Conservation (phyloP, 352 stramenopile species). For the Phytopythium boreale region DNA sequence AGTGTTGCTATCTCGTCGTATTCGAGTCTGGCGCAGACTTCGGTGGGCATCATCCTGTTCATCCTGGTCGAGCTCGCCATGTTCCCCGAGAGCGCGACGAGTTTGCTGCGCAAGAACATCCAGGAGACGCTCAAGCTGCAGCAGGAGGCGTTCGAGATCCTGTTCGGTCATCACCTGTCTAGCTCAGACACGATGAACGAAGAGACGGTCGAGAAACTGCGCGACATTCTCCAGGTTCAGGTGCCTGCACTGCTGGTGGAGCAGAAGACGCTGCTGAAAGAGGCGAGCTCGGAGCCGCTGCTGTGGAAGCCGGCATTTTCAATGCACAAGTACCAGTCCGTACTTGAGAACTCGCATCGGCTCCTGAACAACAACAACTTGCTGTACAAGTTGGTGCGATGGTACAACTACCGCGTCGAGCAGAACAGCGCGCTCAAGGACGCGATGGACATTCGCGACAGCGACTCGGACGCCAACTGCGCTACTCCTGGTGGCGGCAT, state of each 20-base stretch:
- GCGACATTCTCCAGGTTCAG: conserved; percentile 51
- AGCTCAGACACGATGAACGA: conserved; percentile 48
- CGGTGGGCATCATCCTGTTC: conserved; percentile 74
- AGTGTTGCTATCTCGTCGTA: conserved; percentile 78
- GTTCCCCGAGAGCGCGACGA: conserved; percentile 63
- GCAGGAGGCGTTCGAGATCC: conserved; percentile 54
- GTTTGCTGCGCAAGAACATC: conserved; percentile 68
- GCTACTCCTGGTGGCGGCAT: conserved; percentile 12
- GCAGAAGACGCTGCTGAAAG: conserved; percentile 53
- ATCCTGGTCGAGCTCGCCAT: conserved; percentile 68
- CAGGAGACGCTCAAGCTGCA: conserved; percentile 66
- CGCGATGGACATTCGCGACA: conserved; percentile 51
- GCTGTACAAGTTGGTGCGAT: conserved; percentile 76
- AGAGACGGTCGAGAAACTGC: conserved; percentile 51
- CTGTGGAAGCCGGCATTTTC: conserved; percentile 76
- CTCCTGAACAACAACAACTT: conserved; percentile 84
- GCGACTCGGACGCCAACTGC: conserved; percentile 14
- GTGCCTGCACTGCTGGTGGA: conserved; percentile 55
- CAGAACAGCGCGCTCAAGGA: conserved; percentile 35
- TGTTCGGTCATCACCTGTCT: conserved; percentile 73
- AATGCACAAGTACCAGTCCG: conserved; percentile 64
- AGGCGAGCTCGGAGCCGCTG: conserved; percentile 60
- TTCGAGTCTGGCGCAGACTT: conserved; percentile 75
- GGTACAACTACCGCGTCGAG: conserved; percentile 68
- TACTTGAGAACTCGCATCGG: conserved; percentile 56